phyloP scores from a whole-genome alignment of 257 asterid species.

The Solanum sejunctum region DNA sequence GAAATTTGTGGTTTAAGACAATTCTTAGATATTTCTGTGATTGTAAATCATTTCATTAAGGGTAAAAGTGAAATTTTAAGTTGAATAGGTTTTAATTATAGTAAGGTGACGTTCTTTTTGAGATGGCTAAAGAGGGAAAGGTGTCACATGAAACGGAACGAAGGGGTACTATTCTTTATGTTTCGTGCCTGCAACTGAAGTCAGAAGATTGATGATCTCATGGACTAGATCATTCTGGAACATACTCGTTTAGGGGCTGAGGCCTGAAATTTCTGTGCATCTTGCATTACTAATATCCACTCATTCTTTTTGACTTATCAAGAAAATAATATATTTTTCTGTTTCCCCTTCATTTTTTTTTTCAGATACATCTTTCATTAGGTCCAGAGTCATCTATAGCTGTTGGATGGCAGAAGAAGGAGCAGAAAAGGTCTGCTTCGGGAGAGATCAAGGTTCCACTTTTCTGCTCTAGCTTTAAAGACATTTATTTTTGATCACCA shows the following conservation, averaged over 20 bases:
- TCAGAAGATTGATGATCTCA: background rate
- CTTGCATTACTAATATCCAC: background rate
- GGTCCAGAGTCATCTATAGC: conserved; percentile 78
- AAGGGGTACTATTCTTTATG: background rate
- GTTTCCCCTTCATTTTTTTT: conserved; percentile 4
- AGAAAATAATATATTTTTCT: background rate
- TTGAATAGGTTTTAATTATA: too few species aligned
- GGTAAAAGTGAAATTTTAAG: too few species aligned
- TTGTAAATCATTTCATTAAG: too few species aligned
- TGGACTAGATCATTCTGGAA: background rate
- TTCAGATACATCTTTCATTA: conserved; percentile 77
- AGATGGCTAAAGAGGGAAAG: too few species aligned
- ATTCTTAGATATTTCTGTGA: too few species aligned
- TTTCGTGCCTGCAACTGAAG: background rate
- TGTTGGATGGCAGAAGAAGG: conserved; percentile 90
- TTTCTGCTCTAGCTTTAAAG: background rate
- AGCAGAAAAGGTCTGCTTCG: conserved; percentile 60
- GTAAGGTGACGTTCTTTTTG: too few species aligned
- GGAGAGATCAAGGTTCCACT: conserved; percentile 77
- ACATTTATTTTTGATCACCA: background rate
- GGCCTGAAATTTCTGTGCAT: background rate
- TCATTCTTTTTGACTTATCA: background rate
- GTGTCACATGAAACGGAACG: too few species aligned
- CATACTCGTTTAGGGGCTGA: background rate
- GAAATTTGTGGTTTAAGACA: too few species aligned